Conservation (phyloP, 2,329 filamentous ascomycete genomes). For the Davidsoniella neocaledoniae region DNA sequence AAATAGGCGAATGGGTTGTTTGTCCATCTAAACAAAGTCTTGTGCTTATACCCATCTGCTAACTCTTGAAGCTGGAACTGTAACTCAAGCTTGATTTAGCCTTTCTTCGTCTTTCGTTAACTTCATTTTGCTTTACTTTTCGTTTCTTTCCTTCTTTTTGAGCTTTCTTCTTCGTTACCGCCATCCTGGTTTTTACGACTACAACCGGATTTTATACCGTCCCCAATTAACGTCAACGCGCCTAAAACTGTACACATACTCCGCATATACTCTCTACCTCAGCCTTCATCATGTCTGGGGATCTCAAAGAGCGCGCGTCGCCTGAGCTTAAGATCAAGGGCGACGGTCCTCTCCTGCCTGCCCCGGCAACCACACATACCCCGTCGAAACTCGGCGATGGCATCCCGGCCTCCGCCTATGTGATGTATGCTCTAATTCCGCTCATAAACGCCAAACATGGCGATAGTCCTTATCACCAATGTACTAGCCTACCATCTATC, state of each 20-base stretch:
- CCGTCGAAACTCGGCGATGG: slow-evolving; percentile 50
- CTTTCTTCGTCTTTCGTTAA: slow-evolving; percentile 4
- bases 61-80: not conserved
- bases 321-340: slow-evolving; percentile 53
- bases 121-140: not conserved
- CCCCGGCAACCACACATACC: slow-evolving; percentile 70
- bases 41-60: not conserved
- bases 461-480: not conserved
- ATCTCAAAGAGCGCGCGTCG: slow-evolving; percentile 72
- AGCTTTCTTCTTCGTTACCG: not conserved
- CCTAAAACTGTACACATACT: slow-evolving; percentile 1
- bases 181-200: not conserved
- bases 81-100: not conserved
- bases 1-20: not conserved
- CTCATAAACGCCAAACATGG: not conserved
- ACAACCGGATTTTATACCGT: not conserved
- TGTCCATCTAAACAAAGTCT: not conserved
- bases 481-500: not conserved
- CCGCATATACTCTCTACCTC: not conserved
- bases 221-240: not conserved
- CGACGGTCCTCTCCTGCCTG: slow-evolving; percentile 21
- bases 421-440: slow-evolving; percentile 35
- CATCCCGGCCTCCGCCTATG: slow-evolving; percentile 74
- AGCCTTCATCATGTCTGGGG: slow-evolving; percentile 24
- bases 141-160: not conserved